Base-by-base conservation (phyloP, 495 filamentous ascomycete species). In the Aspergillus sclerotiicarbonarius region DNA sequence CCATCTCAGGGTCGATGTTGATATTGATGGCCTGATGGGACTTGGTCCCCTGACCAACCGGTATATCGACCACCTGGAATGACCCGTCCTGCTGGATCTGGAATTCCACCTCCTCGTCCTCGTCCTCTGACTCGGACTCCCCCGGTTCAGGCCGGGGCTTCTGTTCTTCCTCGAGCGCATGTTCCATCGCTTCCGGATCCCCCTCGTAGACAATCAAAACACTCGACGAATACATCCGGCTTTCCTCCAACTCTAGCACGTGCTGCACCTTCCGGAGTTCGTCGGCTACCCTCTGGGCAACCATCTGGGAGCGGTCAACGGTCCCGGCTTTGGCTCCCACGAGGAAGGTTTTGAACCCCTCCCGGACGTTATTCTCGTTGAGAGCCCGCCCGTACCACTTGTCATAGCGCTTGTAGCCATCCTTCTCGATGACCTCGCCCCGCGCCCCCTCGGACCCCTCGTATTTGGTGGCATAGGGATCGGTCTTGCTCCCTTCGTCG, bases 141-240 rank as follows among this genome's bases (percentile, higher is more conserved):
- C 67, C 74, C 53, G 63, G 62, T 51, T 67, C 53, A 50, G 63
- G 39, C 39, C 64, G 64, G 16, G 62, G 57, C 21, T 72, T 73
- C 67, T 79, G 81, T 53, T 84, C 83, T 47, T 87, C 81, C 43
- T 86, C 79, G 37, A 96, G 77, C 7, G 88, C 87, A 19, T 75
- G 69, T 64, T 83, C 78, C 60, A 94, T 79, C 8, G 86, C 86
- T 10, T 80, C 75, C 19, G 82, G 82, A 66, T 97, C 90, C 13
- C 95, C 94, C 71, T 98, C 94, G 61, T 95, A 98, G 8, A 96
- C 87, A 45, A 97, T 89, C 20, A 98, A 80, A 12, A 98, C 73
- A 67, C 90, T 96, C 0, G 92, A 82, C 2, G 90, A 93, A 70
- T 92, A 97, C 92, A 98, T 98, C 54, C 92, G 82, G 68, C 88